Evolutionary conservation across 1,284 basidiomycete genomes (phyloP).

Genomic region (Microbotryum violaceum): DNA sequence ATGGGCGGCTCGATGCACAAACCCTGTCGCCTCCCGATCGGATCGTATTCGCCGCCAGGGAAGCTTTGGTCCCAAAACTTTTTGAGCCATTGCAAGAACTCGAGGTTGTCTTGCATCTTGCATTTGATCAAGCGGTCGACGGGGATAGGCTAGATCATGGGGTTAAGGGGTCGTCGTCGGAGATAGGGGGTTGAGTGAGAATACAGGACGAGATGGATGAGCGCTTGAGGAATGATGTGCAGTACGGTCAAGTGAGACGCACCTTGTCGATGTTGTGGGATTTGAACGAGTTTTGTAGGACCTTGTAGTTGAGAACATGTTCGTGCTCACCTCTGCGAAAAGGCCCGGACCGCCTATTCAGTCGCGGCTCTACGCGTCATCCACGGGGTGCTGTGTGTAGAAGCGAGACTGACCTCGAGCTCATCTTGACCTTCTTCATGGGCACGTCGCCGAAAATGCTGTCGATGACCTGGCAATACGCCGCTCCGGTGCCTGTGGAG

Average conservation of each 20-base stretch:
- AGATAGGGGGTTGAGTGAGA: background rate
- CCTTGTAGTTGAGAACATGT: constrained; percentile 88
- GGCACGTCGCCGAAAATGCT: constrained; percentile 87
- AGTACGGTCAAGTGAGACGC: constrained; percentile 33
- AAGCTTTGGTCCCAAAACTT: constrained; percentile 92
- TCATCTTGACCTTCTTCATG: constrained; percentile 82
- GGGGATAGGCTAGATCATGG: constrained; percentile 64
- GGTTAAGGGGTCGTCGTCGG: background rate
- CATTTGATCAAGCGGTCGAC: constrained; percentile 91
- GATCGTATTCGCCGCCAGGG: constrained; percentile 79
- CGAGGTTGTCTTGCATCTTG: constrained; percentile 99
- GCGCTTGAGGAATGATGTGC: background rate
- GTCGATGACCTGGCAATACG: constrained; percentile 84
- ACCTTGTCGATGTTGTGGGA: constrained; percentile 88
- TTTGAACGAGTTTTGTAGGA: constrained; percentile 84
- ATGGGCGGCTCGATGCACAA: constrained; percentile 37
- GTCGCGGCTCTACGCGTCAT: background rate
- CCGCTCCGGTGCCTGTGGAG: constrained; percentile 56
- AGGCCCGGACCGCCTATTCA: background rate
- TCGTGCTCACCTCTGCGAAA: constrained; percentile 73
- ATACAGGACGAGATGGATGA: background rate
- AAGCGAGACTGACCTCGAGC: constrained; percentile 47
- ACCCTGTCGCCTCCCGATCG: constrained; percentile 69
- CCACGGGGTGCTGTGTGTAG: background rate
- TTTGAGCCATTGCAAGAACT: constrained; percentile 93